Evolutionary conservation across 1,139 yeast genomes (phyloP), one percentile per base, ranked within the genome.

Genomic region (Geotrichum citri-aurantii): DNA sequence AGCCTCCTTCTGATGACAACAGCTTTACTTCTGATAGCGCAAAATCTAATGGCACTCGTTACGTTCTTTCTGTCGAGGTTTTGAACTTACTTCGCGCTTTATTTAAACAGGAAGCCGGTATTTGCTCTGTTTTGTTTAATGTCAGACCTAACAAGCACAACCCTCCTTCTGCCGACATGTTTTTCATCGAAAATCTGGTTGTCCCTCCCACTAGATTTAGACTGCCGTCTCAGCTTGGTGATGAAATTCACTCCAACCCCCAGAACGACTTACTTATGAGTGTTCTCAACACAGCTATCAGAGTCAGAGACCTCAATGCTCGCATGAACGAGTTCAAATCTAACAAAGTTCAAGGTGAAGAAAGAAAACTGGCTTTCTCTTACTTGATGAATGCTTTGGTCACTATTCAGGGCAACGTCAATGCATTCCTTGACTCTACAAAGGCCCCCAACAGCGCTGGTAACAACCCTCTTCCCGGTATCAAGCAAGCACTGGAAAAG

Each of bases 141-240:
- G 81, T 93, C 27, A 81, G 91, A 73, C 97, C 97, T 21, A 76
- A 75, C 55, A 73, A 75, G 29, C 79, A 74, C 49, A 79, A 78
- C 37, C 64, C 65, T 21, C 82, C 88, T 12, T 76, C 81, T 47
- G 87, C 97, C n/a, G 97, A 93, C 69, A 81, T 90, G 79, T 95
- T 93, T 74, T 95, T 95, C 77, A 80, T 90, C 66, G 92, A 88
- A 65, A 83, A 90, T 5, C 77, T 95, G 61, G 86, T 91, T 57
- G 98, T 95, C 44, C 99, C 99, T 42, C 95, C 99, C 55, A 95
- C 99, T 3, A 81, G 98, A 73, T 95, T 93, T 78, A 82, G 99
- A 74, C 81, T 93, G 65, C 99, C 99, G 17, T 87, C 96, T n/a
- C 92, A 92, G 73, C 79, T 95, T 61, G 99, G 99, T 59, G 99